phyloP scores from a whole-genome alignment of 164 flowering plant species.

The Amborella trichopoda region DNA sequence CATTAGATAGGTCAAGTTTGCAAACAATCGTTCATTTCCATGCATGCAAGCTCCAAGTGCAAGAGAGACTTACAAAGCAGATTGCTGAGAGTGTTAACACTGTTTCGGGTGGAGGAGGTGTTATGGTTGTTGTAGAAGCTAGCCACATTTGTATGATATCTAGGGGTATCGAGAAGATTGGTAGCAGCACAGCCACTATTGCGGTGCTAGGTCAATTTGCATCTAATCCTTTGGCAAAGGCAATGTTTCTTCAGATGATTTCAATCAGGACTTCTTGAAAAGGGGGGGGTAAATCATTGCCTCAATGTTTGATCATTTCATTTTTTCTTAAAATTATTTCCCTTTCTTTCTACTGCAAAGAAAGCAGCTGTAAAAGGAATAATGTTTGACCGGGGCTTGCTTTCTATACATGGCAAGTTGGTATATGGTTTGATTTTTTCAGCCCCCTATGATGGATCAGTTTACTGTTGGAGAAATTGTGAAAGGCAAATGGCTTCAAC shows the following conservation, averaged over 20 bases:
- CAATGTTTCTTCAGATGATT: conserved; percentile 47
- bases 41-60: conserved; percentile 94
- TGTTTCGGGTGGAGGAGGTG: conserved; percentile 37
- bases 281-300: too few relatives aligned
- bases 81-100: conserved; percentile 79
- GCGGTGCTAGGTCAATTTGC: conserved; percentile 78
- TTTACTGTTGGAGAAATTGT: too few relatives aligned
- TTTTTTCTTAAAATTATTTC: too few relatives aligned
- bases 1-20: conserved; percentile 34
- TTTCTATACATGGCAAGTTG: too few relatives aligned
- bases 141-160: conserved; percentile 90
- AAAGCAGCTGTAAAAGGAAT: too few relatives aligned
- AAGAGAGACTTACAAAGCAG: conserved; percentile 86
- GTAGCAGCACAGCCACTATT: conserved; percentile 83
- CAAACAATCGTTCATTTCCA: conserved; percentile 69
- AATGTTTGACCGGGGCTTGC: too few relatives aligned
- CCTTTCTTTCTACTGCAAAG: too few relatives aligned
- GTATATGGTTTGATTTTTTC: too few relatives aligned
- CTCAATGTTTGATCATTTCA: too few relatives aligned
- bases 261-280: conserved; percentile 20
- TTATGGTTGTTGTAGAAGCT: conserved; percentile 90
- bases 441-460: too few relatives aligned
- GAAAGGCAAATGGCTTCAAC: too few relatives aligned
- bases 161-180: conserved; percentile 85
- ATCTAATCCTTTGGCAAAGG: conserved; percentile 43